phyloP scores from a whole-genome alignment of 176 grass and related monocot species.

The Musa troglodytarum region DNA sequence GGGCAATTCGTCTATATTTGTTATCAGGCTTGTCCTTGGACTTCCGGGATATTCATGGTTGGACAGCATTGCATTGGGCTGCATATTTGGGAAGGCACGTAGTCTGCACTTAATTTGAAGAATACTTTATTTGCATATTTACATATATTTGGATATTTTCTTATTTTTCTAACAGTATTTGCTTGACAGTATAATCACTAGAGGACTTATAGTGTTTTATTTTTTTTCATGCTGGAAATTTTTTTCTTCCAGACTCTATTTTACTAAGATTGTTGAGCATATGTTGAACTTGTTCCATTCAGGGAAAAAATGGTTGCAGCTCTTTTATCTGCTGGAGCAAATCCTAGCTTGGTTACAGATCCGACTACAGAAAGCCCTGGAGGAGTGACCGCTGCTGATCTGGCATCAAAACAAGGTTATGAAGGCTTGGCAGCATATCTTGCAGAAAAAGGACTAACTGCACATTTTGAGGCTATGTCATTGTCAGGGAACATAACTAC shows the following conservation, averaged over 20 bases:
- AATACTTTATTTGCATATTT: not conserved
- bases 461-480: conserved; percentile 85
- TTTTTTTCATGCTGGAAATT: not conserved
- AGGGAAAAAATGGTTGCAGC: conserved; percentile 91
- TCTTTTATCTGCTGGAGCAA: conserved; percentile 93
- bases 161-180: not conserved
- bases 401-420: conserved; percentile 70
- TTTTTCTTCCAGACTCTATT: not conserved
- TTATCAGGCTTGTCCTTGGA: conserved; percentile 79
- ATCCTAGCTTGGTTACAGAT: conserved; percentile 93
- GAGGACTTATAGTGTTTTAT: not conserved
- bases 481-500: conserved; percentile 41
- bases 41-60: conserved; percentile 90
- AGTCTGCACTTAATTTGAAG: conserved; percentile 20
- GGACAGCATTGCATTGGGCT: conserved; percentile 95
- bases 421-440: conserved; percentile 91
- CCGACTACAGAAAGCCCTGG: conserved; percentile 47
- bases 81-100: conserved; percentile 64
- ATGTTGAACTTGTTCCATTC: conserved; percentile 21
- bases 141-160: not conserved
- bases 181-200: not conserved
- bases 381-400: conserved; percentile 71
- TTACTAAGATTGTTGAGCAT: conserved; percentile 8
- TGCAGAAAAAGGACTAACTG: conserved; percentile 70
- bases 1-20: conserved; percentile 69